Evolutionary conservation across 768 basidiomycete species (phyloP).

Genomic region (Tubosaeta sp.): DNA sequence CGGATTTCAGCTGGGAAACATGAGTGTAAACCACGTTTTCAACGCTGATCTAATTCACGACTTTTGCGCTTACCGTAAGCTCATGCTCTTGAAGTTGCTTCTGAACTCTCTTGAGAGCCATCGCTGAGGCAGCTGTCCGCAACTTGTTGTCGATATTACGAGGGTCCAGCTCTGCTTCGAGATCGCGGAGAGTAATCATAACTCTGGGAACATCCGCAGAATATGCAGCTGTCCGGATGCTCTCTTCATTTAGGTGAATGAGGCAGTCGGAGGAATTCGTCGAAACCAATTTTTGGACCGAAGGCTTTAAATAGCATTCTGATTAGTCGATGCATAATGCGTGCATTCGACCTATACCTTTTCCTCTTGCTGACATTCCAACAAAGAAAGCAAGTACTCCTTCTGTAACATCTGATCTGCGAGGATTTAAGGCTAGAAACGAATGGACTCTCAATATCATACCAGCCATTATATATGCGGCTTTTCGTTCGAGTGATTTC

Average conservation of each 20-base stretch:
- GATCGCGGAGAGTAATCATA: constrained; percentile 41
- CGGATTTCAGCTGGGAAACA: constrained; percentile 46
- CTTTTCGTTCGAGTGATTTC: constrained; percentile 31
- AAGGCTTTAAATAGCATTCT: constrained; percentile 24
- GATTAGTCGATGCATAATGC: constrained; percentile 45
- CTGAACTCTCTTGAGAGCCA: constrained; percentile 38
- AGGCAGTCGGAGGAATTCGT: constrained; percentile 60
- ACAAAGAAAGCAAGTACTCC: constrained; percentile 55
- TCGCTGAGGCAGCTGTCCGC: constrained; percentile 40
- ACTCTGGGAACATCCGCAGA: constrained; percentile 45
- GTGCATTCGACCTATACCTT: constrained; percentile 46
- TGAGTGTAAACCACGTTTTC: constrained; percentile 1
- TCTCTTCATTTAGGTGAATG: constrained; percentile 58
- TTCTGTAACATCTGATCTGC: constrained; percentile 55
- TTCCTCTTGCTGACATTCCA: constrained; percentile 81
- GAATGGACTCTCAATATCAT: constrained; percentile 20
- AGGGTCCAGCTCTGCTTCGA: constrained; percentile 49
- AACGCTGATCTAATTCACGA: background rate
- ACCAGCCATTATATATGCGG: constrained; percentile 68
- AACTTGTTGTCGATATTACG: constrained; percentile 40
- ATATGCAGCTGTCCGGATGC: constrained; percentile 60
- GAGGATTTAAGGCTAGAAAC: constrained; percentile 8
- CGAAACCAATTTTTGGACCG: constrained; percentile 22
- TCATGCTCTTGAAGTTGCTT: constrained; percentile 45
- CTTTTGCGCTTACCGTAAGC: constrained; percentile 40